Evolutionary conservation across 2,329 filamentous ascomycete species (phyloP).

Genomic region (Macrophomina tecta): DNA sequence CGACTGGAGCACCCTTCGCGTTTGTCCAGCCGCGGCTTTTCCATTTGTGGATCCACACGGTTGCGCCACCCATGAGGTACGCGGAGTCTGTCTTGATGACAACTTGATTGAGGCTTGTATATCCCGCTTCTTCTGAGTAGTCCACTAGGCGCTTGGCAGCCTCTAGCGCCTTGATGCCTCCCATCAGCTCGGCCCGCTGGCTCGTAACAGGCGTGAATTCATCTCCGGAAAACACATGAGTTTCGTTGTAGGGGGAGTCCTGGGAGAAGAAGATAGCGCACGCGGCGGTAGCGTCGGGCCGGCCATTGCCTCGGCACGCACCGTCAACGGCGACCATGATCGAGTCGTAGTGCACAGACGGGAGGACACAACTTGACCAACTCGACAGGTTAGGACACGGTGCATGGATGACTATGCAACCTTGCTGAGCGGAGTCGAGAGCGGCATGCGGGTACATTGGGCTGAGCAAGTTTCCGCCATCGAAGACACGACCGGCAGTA

Average conservation of each 20-base stretch:
- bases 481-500: too few relatives aligned
- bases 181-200: constrained; percentile 6
- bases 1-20: neutral
- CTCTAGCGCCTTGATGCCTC: neutral
- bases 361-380: too few relatives aligned
- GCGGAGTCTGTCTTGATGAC: constrained; percentile 6
- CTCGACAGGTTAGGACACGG: too few relatives aligned
- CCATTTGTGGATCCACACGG: neutral
- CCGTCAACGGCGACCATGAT: neutral
- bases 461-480: too few relatives aligned
- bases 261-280: neutral
- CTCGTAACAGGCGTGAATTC: neutral
- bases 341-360: neutral
- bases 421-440: too few relatives aligned
- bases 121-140: too few relatives aligned
- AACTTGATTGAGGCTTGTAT: neutral
- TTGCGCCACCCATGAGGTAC: neutral
- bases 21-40: neutral
- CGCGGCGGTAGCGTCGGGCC: neutral
- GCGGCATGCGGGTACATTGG: too few relatives aligned
- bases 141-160: neutral
- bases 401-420: too few relatives aligned
- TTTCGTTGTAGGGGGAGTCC: neutral
- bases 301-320: constrained; percentile 9
- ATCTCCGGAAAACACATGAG: neutral